Evolutionary conservation across 2,329 filamentous ascomycete genomes (phyloP).

Genomic region (Juglanconis juglandina): DNA sequence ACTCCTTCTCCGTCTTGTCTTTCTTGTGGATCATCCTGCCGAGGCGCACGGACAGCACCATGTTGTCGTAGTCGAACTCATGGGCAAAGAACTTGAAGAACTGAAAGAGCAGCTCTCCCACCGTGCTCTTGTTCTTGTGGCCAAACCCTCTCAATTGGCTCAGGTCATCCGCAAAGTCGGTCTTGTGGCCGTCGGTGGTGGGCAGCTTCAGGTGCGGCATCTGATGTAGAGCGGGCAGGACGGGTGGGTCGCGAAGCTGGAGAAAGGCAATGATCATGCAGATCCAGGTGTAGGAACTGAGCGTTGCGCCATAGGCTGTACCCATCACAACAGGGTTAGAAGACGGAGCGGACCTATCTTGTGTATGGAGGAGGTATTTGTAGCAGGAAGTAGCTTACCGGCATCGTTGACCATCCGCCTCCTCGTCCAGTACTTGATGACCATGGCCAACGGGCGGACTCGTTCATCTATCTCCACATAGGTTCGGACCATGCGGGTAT

Average conservation of each 20-base stretch:
- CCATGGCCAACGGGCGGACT: conserved; percentile 89
- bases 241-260: conserved; percentile 77
- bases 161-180: conserved; percentile 84
- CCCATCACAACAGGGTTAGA: conserved; percentile 7
- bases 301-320: conserved; percentile 81
- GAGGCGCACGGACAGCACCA: conserved; percentile 79
- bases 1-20: conserved; percentile 68
- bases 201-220: conserved; percentile 59
- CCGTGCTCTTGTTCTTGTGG: conserved; percentile 71
- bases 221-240: conserved; percentile 83
- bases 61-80: conserved; percentile 84
- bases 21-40: conserved; percentile 75
- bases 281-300: conserved; percentile 99
- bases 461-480: conserved; percentile 92
- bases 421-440: conserved; percentile 96
- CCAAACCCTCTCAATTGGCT: conserved; percentile 72
- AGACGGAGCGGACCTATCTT: background rate
- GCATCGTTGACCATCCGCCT: conserved; percentile 91
- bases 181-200: conserved; percentile 62
- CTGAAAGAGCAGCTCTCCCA: conserved; percentile 85
- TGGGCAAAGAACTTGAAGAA: conserved; percentile 96
- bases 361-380: background rate
- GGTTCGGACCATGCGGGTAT: conserved; percentile 95
- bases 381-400: conserved; percentile 56
- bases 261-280: conserved; percentile 97